phyloP scores from a whole-genome alignment of 495 filamentous ascomycete species.

The Hapsidospora chrysogenum region DNA sequence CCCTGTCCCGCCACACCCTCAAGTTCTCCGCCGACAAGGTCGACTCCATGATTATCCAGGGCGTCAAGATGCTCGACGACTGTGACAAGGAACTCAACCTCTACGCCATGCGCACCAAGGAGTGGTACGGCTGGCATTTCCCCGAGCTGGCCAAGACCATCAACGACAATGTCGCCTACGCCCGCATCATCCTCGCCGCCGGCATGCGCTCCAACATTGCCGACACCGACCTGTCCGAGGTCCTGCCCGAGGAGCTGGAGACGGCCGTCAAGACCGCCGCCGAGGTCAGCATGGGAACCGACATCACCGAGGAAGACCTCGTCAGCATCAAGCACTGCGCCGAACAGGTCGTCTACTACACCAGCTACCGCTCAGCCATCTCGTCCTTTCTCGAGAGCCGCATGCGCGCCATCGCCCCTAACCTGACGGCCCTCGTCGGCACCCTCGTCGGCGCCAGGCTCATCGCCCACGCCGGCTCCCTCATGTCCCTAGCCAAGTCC shows the following conservation, averaged over 20 bases:
- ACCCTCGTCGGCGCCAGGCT: conserved; percentile 89
- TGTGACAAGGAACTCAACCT: conserved; percentile 97
- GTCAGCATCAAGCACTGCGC: conserved; percentile 81
- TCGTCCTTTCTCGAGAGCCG: conserved; percentile 77
- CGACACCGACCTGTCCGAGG: conserved; percentile 67
- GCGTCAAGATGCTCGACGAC: conserved; percentile 85
- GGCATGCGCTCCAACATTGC: conserved; percentile 69
- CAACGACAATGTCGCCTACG: conserved; percentile 94
- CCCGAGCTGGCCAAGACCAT: conserved; percentile 93
- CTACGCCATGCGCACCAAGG: conserved; percentile 97
- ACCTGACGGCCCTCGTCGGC: conserved; percentile 84
- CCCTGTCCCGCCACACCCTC: conserved; percentile 92
- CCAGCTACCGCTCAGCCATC: conserved; percentile 77
- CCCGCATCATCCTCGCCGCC: conserved; percentile 69
- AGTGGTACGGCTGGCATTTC: conserved; percentile 99
- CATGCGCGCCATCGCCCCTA: conserved; percentile 95
- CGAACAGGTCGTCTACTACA: conserved; percentile 80
- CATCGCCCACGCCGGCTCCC: conserved; percentile 87
- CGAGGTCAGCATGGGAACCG: conserved; percentile 95
- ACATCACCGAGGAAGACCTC: conserved; percentile 79
- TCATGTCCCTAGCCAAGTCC: conserved; percentile 92
- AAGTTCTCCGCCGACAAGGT: conserved; percentile 99
- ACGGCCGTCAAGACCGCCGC: conserved; percentile 80
- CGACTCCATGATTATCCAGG: conserved; percentile 98
- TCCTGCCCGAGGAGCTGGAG: conserved; percentile 94